Evolutionary conservation across 2,329 filamentous ascomycete genomes (phyloP), one percentile per base, ranked within the genome.

Genomic region (Coniochaeta ligniaria): DNA sequence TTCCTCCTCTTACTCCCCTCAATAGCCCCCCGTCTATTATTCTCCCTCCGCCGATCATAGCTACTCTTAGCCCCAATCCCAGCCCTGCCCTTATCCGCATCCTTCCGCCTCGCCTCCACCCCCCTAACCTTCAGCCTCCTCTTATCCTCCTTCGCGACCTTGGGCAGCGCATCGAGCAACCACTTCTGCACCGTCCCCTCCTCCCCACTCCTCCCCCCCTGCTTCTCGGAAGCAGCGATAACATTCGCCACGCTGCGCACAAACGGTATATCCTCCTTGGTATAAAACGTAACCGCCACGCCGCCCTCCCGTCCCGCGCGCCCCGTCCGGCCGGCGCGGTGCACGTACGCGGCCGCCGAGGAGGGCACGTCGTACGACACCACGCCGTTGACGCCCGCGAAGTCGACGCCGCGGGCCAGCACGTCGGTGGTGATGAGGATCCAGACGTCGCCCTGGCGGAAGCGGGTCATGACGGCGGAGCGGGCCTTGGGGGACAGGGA

Each of bases 351-450:
- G 0, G 93, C 94, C 6, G 90, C 89, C 0, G 90, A 93, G n/a
- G 88, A 91, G 0, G 95, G 95, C 9, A 97, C 92, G 73, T 99
- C 95, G 76, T 97, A 99, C 75, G 98, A 99, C 58, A 99, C 90
- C 0, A 99, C 93, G 54, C 93, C 92, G 69, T 97, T 97, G 64
- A 99, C 88, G 57, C 95, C 95, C 9, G 90, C 87, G 77, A 99
- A 97, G 74, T 99, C 95, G 45, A 99, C 88, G 22, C 95, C 95
- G 36, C 95, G 90, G 17, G 93, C 90, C 12, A 99, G 81, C 8
- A 99, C 84, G 71, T 99, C 95, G 0, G 95, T 99, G 0, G 95
- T 98, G 72, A 99, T 95, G 38, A 99, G 82, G 7, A 98, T 87
- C 95, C 95, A 99, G 63, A 98, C 88, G 71, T 98, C 92, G 65